Conservation (phyloP, 148 eudicot species). For the Persicaria tinctoria region DNA sequence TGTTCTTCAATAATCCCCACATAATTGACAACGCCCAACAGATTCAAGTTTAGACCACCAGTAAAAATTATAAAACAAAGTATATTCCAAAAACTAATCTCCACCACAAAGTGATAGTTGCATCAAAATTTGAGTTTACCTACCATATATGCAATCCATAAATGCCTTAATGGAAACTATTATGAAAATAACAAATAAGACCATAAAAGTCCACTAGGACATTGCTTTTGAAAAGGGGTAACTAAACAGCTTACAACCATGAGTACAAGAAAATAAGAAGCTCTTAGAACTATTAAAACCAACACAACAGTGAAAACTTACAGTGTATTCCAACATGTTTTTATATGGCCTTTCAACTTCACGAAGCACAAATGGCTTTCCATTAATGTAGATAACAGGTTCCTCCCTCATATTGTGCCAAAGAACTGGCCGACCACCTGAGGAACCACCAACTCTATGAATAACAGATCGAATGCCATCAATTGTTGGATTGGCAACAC, state of each 20-base stretch:
- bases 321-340: conserved; percentile 94
- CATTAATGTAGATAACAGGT: conserved; percentile 92
- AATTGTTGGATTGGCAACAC: conserved; percentile 90
- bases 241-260: not conserved
- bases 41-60: not conserved
- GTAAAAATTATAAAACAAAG: not conserved
- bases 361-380: conserved; percentile 96
- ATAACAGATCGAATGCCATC: conserved; percentile 90
- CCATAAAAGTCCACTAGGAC: not conserved
- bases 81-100: conserved; percentile 6
- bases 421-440: conserved; percentile 64
- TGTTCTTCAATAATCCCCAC: not conserved
- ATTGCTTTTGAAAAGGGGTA: not conserved
- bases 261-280: not conserved
- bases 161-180: not conserved
- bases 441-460: conserved; percentile 65
- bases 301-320: conserved; percentile 22
- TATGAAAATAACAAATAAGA: not conserved
- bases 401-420: conserved; percentile 99
- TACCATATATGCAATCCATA: not conserved
- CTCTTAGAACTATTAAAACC: not conserved
- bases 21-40: not conserved
- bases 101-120: not conserved
- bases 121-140: not conserved
- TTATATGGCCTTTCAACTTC: conserved; percentile 97